phyloP scores from a whole-genome alignment of 1,284 basidiomycete genomes.

The Mycena citricolor region DNA sequence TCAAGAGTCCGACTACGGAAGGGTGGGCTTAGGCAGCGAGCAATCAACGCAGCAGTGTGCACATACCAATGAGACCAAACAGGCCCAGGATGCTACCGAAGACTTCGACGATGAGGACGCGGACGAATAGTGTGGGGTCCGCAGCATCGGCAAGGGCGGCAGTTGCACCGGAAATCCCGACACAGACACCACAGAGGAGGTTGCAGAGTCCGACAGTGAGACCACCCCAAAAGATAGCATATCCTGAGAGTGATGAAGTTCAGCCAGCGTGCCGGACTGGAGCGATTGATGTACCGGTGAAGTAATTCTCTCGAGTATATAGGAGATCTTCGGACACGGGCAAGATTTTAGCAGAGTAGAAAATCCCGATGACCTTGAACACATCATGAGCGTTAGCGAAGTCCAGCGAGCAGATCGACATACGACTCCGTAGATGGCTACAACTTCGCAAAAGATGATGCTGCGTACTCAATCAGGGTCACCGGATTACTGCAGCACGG shows the following conservation, averaged over 20 bases:
- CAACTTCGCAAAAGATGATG: conserved; percentile 99
- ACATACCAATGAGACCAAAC: conserved; percentile 88
- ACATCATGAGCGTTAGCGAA: background rate
- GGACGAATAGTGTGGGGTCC: conserved; percentile 90
- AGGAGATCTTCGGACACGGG: conserved; percentile 60
- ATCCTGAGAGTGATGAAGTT: conserved; percentile 50
- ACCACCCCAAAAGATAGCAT: conserved; percentile 93
- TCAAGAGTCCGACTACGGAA: conserved; percentile 63
- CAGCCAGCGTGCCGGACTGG: background rate
- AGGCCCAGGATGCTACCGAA: conserved; percentile 91
- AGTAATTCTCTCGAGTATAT: conserved; percentile 85
- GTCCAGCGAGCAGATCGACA: conserved; percentile 32
- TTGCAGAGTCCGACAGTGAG: conserved; percentile 90
- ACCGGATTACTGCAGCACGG: background rate
- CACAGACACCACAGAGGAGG: conserved; percentile 88
- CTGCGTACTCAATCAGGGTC: conserved; percentile 39
- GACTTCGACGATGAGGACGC: conserved; percentile 92
- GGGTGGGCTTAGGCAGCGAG: background rate
- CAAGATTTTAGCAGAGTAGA: conserved; percentile 82
- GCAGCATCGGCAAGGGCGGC: conserved; percentile 92
- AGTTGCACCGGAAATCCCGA: conserved; percentile 90
- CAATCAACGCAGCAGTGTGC: background rate
- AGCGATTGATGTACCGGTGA: conserved; percentile 64
- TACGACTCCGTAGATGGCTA: conserved; percentile 94
- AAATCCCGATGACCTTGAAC: conserved; percentile 85